A percentile compares a stretch with the other conserved stretches of the same genome.
Conservation (phyloP, 139 green algal genomes). For the Haematococcus sp. region DNA sequence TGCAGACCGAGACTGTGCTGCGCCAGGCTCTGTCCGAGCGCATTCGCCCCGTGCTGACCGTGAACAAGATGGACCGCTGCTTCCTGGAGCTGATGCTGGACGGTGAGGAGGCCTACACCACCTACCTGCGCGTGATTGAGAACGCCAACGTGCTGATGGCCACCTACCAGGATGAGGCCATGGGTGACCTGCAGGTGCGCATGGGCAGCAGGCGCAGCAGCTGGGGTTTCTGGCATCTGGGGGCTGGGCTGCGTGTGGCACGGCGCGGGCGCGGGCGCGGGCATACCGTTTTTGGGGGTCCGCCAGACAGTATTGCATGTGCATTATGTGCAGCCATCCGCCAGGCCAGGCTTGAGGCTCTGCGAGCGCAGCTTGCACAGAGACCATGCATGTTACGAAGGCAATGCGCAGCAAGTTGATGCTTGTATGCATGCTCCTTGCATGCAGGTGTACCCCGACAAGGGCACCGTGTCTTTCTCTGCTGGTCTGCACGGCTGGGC, state of each 20-base stretch:
- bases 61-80: conserved; percentile 99
- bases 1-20: conserved; percentile 99
- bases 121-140: conserved; percentile 96
- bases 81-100: conserved; percentile 98
- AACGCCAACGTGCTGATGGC: conserved; percentile 99
- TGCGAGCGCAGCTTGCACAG: no score
- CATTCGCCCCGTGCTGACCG: conserved; percentile 96
- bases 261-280: not conserved
- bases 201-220: not conserved
- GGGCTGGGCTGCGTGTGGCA: not conserved
- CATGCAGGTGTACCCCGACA: conserved; percentile 88
- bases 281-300: no score
- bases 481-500: conserved; percentile 98
- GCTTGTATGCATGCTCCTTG: not conserved
- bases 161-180: conserved; percentile 94
- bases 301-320: not conserved
- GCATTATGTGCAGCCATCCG: not conserved
- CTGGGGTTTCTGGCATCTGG: not conserved
- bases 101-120: conserved; percentile 94
- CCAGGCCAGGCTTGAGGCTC: no score
- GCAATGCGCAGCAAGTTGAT: no score
- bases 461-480: conserved; percentile 97
- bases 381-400: no score
- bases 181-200: conserved; percentile 89
- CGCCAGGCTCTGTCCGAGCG: conserved; percentile 68